phyloP scores from a whole-genome alignment of 305 asterid species.

The Fraxinus velutina region DNA sequence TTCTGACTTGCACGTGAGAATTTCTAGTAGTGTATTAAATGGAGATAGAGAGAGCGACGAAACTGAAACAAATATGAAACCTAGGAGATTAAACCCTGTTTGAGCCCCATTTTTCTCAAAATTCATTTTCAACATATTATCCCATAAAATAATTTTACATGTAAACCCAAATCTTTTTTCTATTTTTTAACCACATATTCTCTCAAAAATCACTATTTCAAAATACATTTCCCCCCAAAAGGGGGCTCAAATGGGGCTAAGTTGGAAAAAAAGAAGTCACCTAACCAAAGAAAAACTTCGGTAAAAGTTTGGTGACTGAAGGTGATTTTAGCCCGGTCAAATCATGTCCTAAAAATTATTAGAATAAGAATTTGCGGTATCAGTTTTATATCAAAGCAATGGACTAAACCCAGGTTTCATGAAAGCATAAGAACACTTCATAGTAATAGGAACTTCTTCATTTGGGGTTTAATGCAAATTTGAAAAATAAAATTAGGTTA shows the following conservation, averaged over 20 bases:
- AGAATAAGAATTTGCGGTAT: not conserved
- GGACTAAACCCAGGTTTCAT: not conserved
- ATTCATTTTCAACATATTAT: too few species aligned
- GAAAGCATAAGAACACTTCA: not conserved
- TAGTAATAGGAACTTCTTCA: constrained; percentile 11
- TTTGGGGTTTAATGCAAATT: not conserved
- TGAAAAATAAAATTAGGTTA: not conserved
- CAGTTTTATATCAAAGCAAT: not conserved
- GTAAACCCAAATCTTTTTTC: too few species aligned
- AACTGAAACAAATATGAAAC: not conserved
- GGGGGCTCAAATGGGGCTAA: not conserved
- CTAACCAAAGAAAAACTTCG: not conserved
- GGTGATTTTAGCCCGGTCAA: not conserved
- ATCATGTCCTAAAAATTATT: not conserved
- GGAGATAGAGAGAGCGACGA: not conserved
- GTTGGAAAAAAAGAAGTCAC: not conserved
- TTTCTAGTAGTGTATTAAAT: not conserved
- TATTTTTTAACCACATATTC: too few species aligned
- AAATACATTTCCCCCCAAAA: too few species aligned
- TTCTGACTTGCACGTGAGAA: not conserved
- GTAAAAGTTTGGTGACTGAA: not conserved
- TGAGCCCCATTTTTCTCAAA: too few species aligned
- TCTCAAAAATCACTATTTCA: too few species aligned
- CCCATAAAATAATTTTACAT: too few species aligned
- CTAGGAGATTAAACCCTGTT: not conserved